Evolutionary conservation across 495 filamentous ascomycete species (phyloP).

Genomic region (Staphylotrichum tortipilum): DNA sequence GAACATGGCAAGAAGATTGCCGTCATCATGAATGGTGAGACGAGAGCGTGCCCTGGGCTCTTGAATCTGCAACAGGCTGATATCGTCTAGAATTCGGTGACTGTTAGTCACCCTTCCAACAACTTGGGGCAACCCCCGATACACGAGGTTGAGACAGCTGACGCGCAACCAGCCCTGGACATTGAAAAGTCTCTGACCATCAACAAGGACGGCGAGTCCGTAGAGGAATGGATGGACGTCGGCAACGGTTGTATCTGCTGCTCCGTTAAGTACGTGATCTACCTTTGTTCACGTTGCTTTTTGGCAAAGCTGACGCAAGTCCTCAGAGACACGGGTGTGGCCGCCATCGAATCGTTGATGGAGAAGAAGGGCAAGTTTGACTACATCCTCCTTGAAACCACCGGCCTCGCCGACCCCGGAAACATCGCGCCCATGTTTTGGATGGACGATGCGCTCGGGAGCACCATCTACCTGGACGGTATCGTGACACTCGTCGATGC

Average conservation of each 20-base stretch:
- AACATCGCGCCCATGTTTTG: slow-evolving; percentile 95
- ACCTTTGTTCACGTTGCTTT: no score
- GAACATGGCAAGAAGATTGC: slow-evolving; percentile 96
- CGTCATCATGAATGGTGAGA: slow-evolving; percentile 87
- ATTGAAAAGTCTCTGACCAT: slow-evolving; percentile 91
- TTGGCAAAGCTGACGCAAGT: no score
- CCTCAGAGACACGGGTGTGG: slow-evolving; percentile 77
- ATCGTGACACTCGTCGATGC: slow-evolving; percentile 96
- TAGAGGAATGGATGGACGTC: slow-evolving; percentile 91
- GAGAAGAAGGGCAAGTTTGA: slow-evolving; percentile 87
- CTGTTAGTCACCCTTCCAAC: slow-evolving; percentile 57
- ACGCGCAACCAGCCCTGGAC: slow-evolving; percentile 52
- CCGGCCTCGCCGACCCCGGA: slow-evolving; percentile 88
- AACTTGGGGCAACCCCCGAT: no score
- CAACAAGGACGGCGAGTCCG: slow-evolving; percentile 73
- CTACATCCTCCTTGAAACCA: slow-evolving; percentile 96
- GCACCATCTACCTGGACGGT: slow-evolving; percentile 90
- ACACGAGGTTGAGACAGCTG: slow-evolving; percentile 5
- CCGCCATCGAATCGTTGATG: slow-evolving; percentile 94
- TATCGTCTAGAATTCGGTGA: slow-evolving; percentile 73
- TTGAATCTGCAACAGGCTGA: background rate
- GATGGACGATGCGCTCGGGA: slow-evolving; percentile 91
- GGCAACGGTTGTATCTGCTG: slow-evolving; percentile 98
- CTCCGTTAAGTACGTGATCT: slow-evolving; percentile 98
- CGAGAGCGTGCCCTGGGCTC: background rate